Evolutionary conservation across 2,329 filamentous ascomycete species (phyloP), one percentile per base, ranked within the genome.

Genomic region (Aureobasidium subglaciale): DNA sequence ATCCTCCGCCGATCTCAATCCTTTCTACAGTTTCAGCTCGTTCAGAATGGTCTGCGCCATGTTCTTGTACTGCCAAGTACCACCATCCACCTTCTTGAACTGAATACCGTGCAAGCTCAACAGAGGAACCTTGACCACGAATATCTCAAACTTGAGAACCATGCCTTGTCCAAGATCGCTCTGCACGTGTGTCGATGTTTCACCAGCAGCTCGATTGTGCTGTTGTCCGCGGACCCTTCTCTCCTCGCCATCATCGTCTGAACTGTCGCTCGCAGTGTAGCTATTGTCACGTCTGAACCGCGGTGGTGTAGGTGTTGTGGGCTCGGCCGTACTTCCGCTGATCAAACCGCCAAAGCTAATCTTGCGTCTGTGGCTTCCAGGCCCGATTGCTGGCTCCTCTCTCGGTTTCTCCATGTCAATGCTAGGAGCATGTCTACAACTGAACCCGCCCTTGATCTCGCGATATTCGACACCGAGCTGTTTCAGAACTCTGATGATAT

Each of bases 21-120:
- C 35, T 15, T 4, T 42, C 57, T 61, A 96, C 60, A 97, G 79
- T 67, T 85, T 84, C 63, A 99, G 74, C 69, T 93, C 90, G 67
- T 87, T 84, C 63, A 99, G 76, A 65, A 99, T 96, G 64, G 90
- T 90, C 71, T 96, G 91, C 32, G 93, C 93, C 90, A 97, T 95
- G 67, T 89, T 92, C 77, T 96, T 96, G 75, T 95, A 99, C 71
- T 96, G 91, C 91, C 92, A 97, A 57, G 93, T 97, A 58, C 95
- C 92, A 32, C 93, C 92, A 56, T 88, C 83, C 63, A 97, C 86
- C 68, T 93, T 90, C 79, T 99, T 99, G 77, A 99, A 99, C 70
- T 97, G 93, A 59, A 99, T 91, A 46, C 93, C 93, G 67, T 99
- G 92, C 56, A 99, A 74, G 38, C 87, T 90, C 59, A 99, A 83